A percentile compares a stretch with the other conserved stretches of the same genome.
Conservation (phyloP, 1,284 basidiomycete genomes). For the Mycosarcoma maydis region DNA sequence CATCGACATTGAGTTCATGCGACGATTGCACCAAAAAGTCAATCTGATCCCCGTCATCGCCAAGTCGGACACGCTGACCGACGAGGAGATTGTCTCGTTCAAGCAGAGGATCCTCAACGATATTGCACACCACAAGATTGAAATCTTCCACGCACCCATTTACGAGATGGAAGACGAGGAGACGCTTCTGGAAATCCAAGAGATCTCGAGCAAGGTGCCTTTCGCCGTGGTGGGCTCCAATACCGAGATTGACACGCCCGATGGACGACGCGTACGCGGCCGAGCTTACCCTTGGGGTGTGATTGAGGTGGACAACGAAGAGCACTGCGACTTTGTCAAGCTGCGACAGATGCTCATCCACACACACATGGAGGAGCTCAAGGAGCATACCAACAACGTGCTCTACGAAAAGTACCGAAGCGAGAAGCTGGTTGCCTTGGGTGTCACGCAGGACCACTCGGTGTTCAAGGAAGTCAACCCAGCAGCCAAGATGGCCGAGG, state of each 20-base stretch:
- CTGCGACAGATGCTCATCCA: conserved; percentile 67
- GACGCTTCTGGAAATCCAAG: conserved; percentile 63
- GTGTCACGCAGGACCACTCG: conserved; percentile 64
- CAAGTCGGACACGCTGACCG: conserved; percentile 65
- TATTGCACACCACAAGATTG: conserved; percentile 64
- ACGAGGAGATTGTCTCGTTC: conserved; percentile 60
- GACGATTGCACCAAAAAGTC: conserved; percentile 64
- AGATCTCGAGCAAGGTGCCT: conserved; percentile 64
- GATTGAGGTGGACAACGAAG: conserved; percentile 66
- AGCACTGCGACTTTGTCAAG: conserved; percentile 67
- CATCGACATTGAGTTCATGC: conserved; percentile 67
- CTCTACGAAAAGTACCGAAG: conserved; percentile 65
- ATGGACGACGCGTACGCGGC: conserved; percentile 63
- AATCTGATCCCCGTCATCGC: conserved; percentile 66
- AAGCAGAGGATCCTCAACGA: conserved; percentile 65
- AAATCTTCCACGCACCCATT: conserved; percentile 64
- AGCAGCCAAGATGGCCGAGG: conserved; percentile 65
- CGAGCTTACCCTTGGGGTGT: conserved; percentile 66
- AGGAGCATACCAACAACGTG: conserved; percentile 63
- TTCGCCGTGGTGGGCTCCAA: conserved; percentile 66
- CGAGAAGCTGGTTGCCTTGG: conserved; percentile 62
- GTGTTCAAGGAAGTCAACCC: conserved; percentile 65
- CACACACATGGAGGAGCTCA: conserved; percentile 67
- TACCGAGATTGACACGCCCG: conserved; percentile 62
- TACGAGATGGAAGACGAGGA: conserved; percentile 65